Evolutionary conservation across 2,329 filamentous ascomycete species (phyloP).

Genomic region (Pestalotiopsis fici): DNA sequence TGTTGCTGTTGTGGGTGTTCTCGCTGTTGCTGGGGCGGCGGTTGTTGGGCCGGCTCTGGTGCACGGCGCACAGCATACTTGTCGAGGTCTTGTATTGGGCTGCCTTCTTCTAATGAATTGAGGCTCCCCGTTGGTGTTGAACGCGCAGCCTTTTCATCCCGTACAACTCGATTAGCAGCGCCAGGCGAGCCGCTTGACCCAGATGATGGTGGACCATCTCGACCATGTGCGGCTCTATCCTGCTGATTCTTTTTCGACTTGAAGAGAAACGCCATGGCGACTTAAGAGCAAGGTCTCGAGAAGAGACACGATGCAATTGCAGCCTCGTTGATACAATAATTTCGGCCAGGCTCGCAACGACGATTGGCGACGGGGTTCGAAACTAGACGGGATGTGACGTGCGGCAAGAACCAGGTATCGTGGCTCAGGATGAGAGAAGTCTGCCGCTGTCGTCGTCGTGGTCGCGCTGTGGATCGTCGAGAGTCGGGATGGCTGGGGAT

Average conservation of each 20-base stretch:
- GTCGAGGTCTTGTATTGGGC: slow-evolving; percentile 64
- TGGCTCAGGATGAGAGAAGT: slow-evolving; percentile 11
- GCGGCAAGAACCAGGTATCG: slow-evolving; percentile 9
- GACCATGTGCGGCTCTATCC: slow-evolving; percentile 58
- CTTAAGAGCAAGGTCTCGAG: slow-evolving; percentile 34
- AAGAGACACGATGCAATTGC: slow-evolving; percentile 25
- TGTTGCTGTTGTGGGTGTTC: slow-evolving; percentile 25
- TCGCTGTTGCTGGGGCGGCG: slow-evolving; percentile 28
- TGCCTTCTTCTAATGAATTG: slow-evolving; percentile 66
- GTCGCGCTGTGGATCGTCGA: slow-evolving; percentile 14
- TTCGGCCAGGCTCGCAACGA: slow-evolving; percentile 6
- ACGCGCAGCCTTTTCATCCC: slow-evolving; percentile 62
- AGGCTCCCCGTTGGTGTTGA: slow-evolving; percentile 78
- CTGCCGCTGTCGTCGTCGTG: neutral
- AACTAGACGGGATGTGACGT: slow-evolving; percentile 2
- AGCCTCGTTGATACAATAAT: slow-evolving; percentile 5
- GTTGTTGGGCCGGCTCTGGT: slow-evolving; percentile 52
- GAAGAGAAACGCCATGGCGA: slow-evolving; percentile 78
- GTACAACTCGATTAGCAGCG: slow-evolving; percentile 46
- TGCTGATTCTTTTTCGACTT: slow-evolving; percentile 79
- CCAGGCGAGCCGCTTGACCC: slow-evolving; percentile 51
- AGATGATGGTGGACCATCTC: slow-evolving; percentile 46
- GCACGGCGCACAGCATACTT: slow-evolving; percentile 57
- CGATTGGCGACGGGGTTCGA: neutral
- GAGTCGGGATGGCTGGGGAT: slow-evolving; percentile 26